Evolutionary conservation across 495 filamentous ascomycete genomes (phyloP).

Genomic region (Aspergillus incahuasiensis): DNA sequence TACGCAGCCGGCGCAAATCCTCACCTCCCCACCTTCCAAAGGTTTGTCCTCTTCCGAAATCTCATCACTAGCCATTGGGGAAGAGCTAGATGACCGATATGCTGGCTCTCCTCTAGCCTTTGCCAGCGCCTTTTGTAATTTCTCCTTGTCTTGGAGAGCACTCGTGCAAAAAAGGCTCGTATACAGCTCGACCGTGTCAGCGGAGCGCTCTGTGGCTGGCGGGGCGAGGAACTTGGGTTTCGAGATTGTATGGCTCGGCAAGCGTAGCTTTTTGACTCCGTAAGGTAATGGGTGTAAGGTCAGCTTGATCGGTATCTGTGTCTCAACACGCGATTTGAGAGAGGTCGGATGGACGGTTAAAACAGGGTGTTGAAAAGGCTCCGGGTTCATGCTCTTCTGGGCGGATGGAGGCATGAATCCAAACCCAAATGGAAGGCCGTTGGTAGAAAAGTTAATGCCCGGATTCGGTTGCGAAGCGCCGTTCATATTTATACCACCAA

Average conservation of each 20-base stretch:
- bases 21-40: conserved; percentile 76
- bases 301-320: conserved; percentile 80
- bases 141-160: conserved; percentile 74
- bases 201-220: conserved; percentile 50
- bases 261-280: conserved; percentile 72
- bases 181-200: conserved; percentile 75
- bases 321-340: conserved; percentile 88
- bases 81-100: conserved; percentile 22
- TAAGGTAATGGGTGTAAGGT: conserved; percentile 66
- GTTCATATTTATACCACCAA: conserved; percentile 42
- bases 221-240: conserved; percentile 83
- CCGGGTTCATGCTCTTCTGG: conserved; percentile 22
- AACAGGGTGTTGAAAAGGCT: conserved; percentile 30
- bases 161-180: conserved; percentile 84
- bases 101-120: conserved; percentile 51
- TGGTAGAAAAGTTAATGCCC: conserved; percentile 30
- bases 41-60: conserved; percentile 59
- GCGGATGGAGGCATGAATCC: conserved; percentile 34
- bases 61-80: conserved; percentile 30
- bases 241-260: conserved; percentile 83
- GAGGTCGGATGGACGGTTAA: conserved; percentile 61
- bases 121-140: conserved; percentile 58
- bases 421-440: conserved; percentile 31
- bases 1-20: conserved; percentile 80
- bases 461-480: conserved; percentile 34